Conservation (phyloP, 2,329 filamentous ascomycete species). For the Beauveria sp. region DNA sequence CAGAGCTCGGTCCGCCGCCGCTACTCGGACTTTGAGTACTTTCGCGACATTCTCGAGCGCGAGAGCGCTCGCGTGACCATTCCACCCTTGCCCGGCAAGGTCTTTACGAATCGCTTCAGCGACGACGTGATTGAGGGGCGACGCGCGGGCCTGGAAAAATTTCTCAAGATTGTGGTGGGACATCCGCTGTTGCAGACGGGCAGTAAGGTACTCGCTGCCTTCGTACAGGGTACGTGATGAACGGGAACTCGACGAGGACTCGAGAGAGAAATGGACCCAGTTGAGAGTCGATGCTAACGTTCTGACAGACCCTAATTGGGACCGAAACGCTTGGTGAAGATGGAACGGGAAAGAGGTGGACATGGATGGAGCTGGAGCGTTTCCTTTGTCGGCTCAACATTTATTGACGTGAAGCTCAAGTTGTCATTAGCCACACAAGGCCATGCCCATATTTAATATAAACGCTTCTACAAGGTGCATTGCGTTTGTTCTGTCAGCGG, state of each 20-base stretch:
- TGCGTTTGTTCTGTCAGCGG: too few relatives aligned
- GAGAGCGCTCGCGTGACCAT: slow-evolving; percentile 93
- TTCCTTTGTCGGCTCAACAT: not conserved
- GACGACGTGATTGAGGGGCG: slow-evolving; percentile 97
- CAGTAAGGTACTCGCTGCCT: slow-evolving; percentile 90
- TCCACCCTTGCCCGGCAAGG: slow-evolving; percentile 89
- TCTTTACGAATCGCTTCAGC: slow-evolving; percentile 95
- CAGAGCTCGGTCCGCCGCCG: slow-evolving; percentile 81
- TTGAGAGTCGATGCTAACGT: slow-evolving; percentile 10
- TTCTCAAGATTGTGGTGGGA: slow-evolving; percentile 93
- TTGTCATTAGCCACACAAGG: not conserved
- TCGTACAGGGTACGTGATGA: slow-evolving; percentile 71
- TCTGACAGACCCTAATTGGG: slow-evolving; percentile 71
- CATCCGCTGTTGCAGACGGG: slow-evolving; percentile 95
- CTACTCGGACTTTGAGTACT: slow-evolving; percentile 98
- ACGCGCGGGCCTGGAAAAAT: slow-evolving; percentile 84
- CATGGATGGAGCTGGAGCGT: not conserved
- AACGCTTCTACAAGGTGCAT: not conserved
- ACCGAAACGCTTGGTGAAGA: slow-evolving; percentile 76
- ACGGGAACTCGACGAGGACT: not conserved
- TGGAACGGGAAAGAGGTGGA: not conserved
- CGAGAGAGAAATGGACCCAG: too few relatives aligned
- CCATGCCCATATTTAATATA: not conserved
- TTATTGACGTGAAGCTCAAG: not conserved
- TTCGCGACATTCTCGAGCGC: slow-evolving; percentile 94